phyloP scores from a whole-genome alignment of 768 basidiomycete genomes.

The Leccinum boreale region DNA sequence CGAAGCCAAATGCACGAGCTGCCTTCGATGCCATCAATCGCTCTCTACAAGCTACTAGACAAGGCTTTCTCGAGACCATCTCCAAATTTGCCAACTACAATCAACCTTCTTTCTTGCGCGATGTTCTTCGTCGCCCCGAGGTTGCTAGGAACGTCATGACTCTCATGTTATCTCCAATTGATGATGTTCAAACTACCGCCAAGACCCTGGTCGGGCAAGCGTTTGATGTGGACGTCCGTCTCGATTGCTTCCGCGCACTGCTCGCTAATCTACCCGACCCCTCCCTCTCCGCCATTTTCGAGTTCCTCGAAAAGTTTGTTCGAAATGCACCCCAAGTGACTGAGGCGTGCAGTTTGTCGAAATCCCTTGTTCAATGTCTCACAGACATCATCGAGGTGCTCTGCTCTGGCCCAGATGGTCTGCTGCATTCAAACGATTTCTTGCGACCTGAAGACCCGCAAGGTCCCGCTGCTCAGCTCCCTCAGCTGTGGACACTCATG shows the following conservation, averaged over 20 bases:
- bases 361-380: slow-evolving; percentile 86
- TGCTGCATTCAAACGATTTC: slow-evolving; percentile 58
- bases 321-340: slow-evolving; percentile 59
- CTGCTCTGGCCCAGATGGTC: slow-evolving; percentile 67
- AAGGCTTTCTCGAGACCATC: slow-evolving; percentile 60
- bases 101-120: slow-evolving; percentile 45
- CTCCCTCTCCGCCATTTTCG: slow-evolving; percentile 66
- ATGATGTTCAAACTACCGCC: slow-evolving; percentile 68
- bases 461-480: slow-evolving; percentile 53
- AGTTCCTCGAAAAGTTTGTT: slow-evolving; percentile 66
- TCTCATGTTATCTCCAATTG: slow-evolving; percentile 81
- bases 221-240: slow-evolving; percentile 85
- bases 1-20: slow-evolving; percentile 26
- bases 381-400: slow-evolving; percentile 91
- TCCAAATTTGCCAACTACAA: slow-evolving; percentile 65
- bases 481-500: slow-evolving; percentile 81
- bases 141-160: slow-evolving; percentile 58
- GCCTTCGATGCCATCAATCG: slow-evolving; percentile 59
- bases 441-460: slow-evolving; percentile 41
- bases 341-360: slow-evolving; percentile 88
- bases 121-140: slow-evolving; percentile 53
- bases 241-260: slow-evolving; percentile 82
- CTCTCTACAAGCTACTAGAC: slow-evolving; percentile 53
- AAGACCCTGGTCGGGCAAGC: slow-evolving; percentile 81
- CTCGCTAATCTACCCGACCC: slow-evolving; percentile 63